Conservation (phyloP, 495 filamentous ascomycete species). For the Daldinia vernicosa region DNA sequence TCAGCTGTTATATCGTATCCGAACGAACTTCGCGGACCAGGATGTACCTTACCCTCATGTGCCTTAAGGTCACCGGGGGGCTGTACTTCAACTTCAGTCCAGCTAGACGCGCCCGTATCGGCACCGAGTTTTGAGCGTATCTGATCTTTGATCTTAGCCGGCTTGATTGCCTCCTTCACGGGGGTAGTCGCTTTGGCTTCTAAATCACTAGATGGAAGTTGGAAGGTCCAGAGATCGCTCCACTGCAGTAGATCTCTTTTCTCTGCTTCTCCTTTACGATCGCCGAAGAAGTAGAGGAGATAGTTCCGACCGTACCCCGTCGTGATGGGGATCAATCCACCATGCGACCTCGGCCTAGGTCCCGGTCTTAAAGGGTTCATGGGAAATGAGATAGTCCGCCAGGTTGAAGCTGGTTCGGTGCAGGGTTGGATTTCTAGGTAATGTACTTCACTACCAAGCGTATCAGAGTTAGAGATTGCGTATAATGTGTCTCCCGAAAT, state of each 20-base stretch:
- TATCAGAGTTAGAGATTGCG: conserved; percentile 49
- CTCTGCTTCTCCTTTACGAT: conserved; percentile 19
- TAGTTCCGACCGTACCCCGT: conserved; percentile 62
- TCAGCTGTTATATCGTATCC: conserved; percentile 54
- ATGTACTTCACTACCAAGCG: conserved; percentile 54
- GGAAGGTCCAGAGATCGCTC: conserved; percentile 62
- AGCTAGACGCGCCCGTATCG: conserved; percentile 53
- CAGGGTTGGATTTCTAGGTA: conserved; percentile 49
- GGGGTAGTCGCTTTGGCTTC: conserved; percentile 22
- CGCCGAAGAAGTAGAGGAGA: conserved; percentile 62
- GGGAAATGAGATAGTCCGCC: conserved; percentile 57
- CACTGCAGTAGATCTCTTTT: conserved; percentile 42
- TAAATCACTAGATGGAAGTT: conserved; percentile 53
- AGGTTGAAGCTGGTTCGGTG: conserved; percentile 47
- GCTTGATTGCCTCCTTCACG: conserved; percentile 46
- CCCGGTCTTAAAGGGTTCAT: conserved; percentile 58
- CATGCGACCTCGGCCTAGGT: conserved; percentile 55
- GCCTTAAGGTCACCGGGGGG: conserved; percentile 50
- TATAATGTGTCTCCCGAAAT: conserved; percentile 55
- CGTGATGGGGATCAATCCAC: conserved; percentile 56
- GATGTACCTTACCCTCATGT: conserved; percentile 59
- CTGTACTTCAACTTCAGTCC: conserved; percentile 60
- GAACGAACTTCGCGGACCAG: conserved; percentile 59
- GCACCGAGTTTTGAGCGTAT: conserved; percentile 54
- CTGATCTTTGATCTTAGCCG: conserved; percentile 61